These are phyloP conservation scores for Leptographium lundbergii DNA, from an alignment of 2,329 filamentous ascomycete species.

Conservation along the genomic window DNA sequence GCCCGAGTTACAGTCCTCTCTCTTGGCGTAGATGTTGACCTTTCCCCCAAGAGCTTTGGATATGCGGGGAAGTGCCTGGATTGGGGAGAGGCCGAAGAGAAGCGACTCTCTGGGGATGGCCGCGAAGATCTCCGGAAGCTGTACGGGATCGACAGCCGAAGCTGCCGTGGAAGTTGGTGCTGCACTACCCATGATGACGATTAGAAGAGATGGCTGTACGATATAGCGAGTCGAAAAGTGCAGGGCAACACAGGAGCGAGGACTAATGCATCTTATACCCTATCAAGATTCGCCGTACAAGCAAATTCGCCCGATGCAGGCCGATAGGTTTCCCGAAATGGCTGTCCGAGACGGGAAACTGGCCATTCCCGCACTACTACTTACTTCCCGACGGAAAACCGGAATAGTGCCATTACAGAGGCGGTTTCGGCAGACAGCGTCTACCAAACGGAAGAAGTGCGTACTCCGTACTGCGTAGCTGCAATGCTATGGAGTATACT, in stretches of 20 bases:
- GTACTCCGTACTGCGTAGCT: not conserved
- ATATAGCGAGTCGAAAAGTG: not conserved
- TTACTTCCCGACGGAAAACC: not conserved
- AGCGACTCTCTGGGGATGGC: slow-evolving; percentile 49
- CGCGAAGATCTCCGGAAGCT: slow-evolving; percentile 47
- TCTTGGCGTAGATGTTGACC: slow-evolving; percentile 56
- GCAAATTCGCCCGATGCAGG: not conserved
- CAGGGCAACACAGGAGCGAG: not conserved
- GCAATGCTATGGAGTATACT: not conserved
- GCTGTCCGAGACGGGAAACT: not conserved
- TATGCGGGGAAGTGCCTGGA: slow-evolving; percentile 54
- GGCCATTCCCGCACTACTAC: not conserved
- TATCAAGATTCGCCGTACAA: not conserved
- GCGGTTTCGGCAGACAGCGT: not conserved
- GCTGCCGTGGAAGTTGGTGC: not conserved
- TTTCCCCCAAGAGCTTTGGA: slow-evolving; percentile 45
- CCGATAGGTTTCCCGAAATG: not conserved
- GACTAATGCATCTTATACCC: not conserved
- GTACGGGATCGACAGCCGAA: slow-evolving; percentile 3
- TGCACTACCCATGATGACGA: not conserved
- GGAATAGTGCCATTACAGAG: not conserved
- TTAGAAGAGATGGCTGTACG: not conserved
- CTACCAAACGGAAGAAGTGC: not conserved
- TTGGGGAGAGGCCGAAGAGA: slow-evolving; percentile 55
- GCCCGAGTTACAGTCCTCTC: slow-evolving; percentile 58